Base-by-base conservation (phyloP, 1,284 basidiomycete species). In the Hymenochaete sp. region DNA sequence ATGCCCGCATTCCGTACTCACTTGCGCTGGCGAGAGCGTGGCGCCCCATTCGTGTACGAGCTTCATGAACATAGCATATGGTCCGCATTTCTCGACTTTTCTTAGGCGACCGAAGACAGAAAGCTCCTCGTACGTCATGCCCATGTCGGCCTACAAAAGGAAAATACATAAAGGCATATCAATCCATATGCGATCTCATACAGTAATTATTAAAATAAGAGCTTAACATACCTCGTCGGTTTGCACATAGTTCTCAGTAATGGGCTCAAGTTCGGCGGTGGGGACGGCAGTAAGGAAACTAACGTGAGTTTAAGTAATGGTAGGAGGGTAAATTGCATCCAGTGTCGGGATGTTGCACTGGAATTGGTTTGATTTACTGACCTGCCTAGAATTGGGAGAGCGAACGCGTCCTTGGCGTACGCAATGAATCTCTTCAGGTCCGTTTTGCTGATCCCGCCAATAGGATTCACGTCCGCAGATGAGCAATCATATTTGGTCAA, bases 101-200 rank as follows among this genome's bases (percentile, higher is more conserved):
- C 96, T 79, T 29, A 99, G 72, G 26, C 93, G 73, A 24, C 95
- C 96, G 57, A 93, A 96, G 21, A 92, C 78, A 5, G 88, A 92
- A 13, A 99, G 75, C 59, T 98, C 95, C 57, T 98, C 90, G 62
- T 98, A 98, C 1, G 95, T 97, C 93, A 98, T 98, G 18, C 95
- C 96, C 92, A 96, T 95, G 58, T 98, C 95, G 8, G 81, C 90
- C 84, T 89, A 16, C 27, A 40, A 11, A 16, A 35, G 7, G 32
- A 21, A 21, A 16, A 24, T 29, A 16, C 21, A 33, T 35, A 19
- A 35, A 25, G 26, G 26, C 19, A 19, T 40, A 37, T 28, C 28
- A 37, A 26, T 45, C 38, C 27, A 18, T 25, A 21, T 35, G 14
- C 25, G 22, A 24, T 13, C 21, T 26, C 10, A 10, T 11, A 26